Evolutionary conservation across 2,329 filamentous ascomycete species (phyloP).

Genomic region (Pseudogymnoascus sp.): DNA sequence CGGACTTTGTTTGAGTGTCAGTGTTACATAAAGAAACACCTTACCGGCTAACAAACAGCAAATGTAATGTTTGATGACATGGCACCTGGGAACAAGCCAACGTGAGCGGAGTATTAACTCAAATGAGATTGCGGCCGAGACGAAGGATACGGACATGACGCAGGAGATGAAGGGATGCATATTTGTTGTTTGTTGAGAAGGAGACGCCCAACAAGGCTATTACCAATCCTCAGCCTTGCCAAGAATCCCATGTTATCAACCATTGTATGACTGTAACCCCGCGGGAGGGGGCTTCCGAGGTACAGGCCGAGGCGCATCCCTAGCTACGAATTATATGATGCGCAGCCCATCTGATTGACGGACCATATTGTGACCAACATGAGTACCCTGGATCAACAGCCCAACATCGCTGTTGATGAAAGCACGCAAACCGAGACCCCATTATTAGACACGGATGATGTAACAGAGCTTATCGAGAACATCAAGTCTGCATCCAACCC

Average conservation of each 20-base stretch:
- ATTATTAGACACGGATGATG: slow-evolving; percentile 14
- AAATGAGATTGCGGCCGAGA: neutral
- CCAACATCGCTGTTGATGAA: neutral
- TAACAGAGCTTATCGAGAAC: slow-evolving; percentile 23
- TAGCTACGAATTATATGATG: neutral
- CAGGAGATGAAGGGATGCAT: neutral
- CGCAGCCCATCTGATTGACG: neutral
- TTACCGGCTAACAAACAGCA: slow-evolving; percentile 1
- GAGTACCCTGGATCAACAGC: neutral
- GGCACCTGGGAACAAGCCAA: neutral
- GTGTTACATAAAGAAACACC: slow-evolving; percentile 4
- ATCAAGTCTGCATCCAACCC: slow-evolving; percentile 25
- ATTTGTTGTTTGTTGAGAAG: neutral
- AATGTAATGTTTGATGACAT: neutral
- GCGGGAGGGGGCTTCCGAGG: neutral
- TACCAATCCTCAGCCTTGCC: slow-evolving; percentile 1
- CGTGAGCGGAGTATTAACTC: neutral
- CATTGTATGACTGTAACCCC: neutral
- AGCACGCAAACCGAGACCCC: neutral
- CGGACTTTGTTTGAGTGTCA: neutral
- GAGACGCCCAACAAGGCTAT: neutral
- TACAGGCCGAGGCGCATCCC: neutral
- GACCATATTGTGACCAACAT: neutral
- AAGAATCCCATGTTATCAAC: slow-evolving; percentile 3
- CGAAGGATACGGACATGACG: neutral